phyloP scores from a whole-genome alignment of 2,329 filamentous ascomycete genomes.

The Sarocladium strictum region DNA sequence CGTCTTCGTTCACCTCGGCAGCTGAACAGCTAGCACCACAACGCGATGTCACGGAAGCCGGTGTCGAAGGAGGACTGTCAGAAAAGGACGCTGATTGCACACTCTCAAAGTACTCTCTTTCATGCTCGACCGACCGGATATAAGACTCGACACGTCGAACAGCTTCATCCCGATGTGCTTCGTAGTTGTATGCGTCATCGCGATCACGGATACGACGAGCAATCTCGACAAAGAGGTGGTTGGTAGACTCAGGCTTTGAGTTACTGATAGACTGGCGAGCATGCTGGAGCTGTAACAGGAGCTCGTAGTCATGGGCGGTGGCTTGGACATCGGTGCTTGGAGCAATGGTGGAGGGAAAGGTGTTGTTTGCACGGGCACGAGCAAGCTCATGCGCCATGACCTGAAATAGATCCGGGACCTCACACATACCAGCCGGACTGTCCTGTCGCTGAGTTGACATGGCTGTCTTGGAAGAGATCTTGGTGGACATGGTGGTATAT shows the following conservation, averaged over 20 bases:
- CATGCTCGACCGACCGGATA: slow-evolving; percentile 19
- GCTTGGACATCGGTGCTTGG: slow-evolving; percentile 19
- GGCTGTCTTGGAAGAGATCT: neutral
- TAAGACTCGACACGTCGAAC: slow-evolving; percentile 19
- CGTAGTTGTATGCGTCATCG: slow-evolving; percentile 19
- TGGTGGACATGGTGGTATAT: neutral
- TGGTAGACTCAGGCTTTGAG: slow-evolving; percentile 18
- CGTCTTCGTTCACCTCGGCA: slow-evolving; percentile 16
- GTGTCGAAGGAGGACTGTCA: neutral
- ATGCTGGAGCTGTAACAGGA: slow-evolving; percentile 22
- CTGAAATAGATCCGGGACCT: slow-evolving; percentile 13
- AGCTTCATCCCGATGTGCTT: slow-evolving; percentile 16
- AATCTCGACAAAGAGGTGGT: slow-evolving; percentile 24
- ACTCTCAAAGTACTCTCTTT: slow-evolving; percentile 16
- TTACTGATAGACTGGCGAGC: slow-evolving; percentile 15
- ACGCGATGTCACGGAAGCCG: neutral
- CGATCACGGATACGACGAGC: slow-evolving; percentile 29
- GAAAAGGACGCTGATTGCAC: neutral
- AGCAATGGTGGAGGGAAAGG: slow-evolving; percentile 26
- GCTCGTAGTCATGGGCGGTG: slow-evolving; percentile 25
- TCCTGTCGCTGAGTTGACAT: no score
- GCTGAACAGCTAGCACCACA: neutral
- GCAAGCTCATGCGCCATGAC: slow-evolving; percentile 25
- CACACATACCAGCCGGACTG: no score
- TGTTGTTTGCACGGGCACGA: slow-evolving; percentile 24